Evolutionary conservation across 805 yeast species (phyloP).

Genomic region (Hanseniaspora mollemarum): DNA sequence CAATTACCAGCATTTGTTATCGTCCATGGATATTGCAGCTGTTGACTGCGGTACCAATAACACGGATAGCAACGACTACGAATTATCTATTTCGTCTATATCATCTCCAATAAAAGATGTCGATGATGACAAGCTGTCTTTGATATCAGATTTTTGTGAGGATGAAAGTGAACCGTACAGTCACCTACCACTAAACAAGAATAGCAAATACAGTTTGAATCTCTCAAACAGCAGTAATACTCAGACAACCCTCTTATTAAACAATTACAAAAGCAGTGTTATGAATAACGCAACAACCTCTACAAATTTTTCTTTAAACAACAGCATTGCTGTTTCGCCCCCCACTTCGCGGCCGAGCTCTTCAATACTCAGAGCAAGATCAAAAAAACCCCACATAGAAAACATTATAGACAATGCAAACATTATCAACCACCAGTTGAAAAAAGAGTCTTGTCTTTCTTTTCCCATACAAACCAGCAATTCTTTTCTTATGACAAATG

Average conservation of each 20-base stretch:
- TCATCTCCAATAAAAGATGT: neutral
- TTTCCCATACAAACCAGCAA: neutral
- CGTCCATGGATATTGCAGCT: neutral
- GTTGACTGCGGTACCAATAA: neutral
- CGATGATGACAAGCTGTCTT: constrained; percentile 1
- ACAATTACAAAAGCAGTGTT: constrained; percentile 7
- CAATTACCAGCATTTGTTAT: neutral
- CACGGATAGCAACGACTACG: neutral
- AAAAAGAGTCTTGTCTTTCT: neutral
- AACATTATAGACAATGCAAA: constrained; percentile 25
- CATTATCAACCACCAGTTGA: neutral
- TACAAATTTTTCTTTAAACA: neutral
- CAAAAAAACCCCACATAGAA: constrained; percentile 22
- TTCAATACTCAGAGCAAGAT: neutral
- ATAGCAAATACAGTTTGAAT: constrained; percentile 3
- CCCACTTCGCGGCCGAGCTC: constrained; percentile 5
- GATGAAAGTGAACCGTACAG: neutral
- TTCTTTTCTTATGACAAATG: neutral
- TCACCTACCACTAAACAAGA: constrained; percentile 10
- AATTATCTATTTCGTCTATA: neutral
- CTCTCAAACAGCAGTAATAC: neutral
- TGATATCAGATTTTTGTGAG: neutral
- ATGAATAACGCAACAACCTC: neutral
- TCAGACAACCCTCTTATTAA: neutral
- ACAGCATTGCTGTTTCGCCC: neutral